Evolutionary conservation across 225 moss, liverwort and hornwort genomes (phyloP).

Genomic region (Polytrichum commune): DNA sequence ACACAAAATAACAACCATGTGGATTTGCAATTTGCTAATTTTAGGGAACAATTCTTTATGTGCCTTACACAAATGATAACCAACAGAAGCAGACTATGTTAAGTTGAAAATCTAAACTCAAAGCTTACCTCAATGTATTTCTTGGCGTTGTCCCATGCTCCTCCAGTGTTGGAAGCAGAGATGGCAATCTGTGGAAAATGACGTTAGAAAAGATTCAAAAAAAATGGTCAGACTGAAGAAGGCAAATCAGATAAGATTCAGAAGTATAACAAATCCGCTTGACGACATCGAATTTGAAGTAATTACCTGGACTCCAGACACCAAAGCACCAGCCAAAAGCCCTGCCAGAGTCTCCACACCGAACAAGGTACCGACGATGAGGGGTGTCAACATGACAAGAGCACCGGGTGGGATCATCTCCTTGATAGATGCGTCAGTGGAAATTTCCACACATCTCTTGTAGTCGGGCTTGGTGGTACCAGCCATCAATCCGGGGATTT

Average conservation of each 20-base stretch:
- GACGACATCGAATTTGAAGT: not conserved
- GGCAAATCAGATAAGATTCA: no score
- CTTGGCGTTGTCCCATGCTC: slow-evolving; percentile 75
- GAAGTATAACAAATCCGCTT: no score
- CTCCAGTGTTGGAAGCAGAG: slow-evolving; percentile 66
- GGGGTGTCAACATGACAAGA: slow-evolving; percentile 81
- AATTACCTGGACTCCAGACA: slow-evolving; percentile 82
- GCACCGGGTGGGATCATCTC: slow-evolving; percentile 96
- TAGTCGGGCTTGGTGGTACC: slow-evolving; percentile 87
- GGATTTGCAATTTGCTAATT: no score
- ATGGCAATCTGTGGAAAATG: slow-evolving; percentile 43
- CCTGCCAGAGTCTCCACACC: slow-evolving; percentile 84
- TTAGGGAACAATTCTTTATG: no score
- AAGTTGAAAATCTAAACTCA: no score
- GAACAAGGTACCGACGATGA: slow-evolving; percentile 80
- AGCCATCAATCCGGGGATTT: slow-evolving; percentile 71
- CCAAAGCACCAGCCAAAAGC: slow-evolving; percentile 81
- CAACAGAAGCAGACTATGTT: not conserved
- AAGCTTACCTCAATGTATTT: slow-evolving; percentile 62
- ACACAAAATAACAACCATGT: no score
- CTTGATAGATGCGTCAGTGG: slow-evolving; percentile 86
- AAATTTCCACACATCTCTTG: slow-evolving; percentile 87
- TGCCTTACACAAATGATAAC: not conserved
- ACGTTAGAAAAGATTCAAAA: not conserved
- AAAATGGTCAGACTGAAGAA: not conserved